Evolutionary conservation across 2,329 filamentous ascomycete species (phyloP), one percentile per base, ranked within the genome.

Genomic region (Neofusicoccum laricinum): DNA sequence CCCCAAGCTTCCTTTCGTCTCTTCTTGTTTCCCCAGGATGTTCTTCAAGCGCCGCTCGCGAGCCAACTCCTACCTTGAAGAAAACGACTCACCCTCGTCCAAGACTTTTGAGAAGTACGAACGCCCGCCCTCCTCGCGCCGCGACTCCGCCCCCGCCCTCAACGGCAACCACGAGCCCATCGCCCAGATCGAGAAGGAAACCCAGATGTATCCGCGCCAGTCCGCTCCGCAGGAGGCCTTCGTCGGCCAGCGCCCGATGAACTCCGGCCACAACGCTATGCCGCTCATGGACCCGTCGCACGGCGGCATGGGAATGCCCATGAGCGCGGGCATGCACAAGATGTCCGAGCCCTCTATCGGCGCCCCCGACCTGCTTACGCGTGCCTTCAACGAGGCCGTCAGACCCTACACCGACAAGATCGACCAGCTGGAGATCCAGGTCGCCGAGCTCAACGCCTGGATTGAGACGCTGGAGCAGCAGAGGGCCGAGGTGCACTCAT

Each of bases 351-450:
- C 80, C 19, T 78, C 81, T 69, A 34, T 59, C 7, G 58, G 58
- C 46, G 58, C 45, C 12, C 82, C 82, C 12, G 82, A 85, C 69
- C 77, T 84, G 50, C 74, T 85, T 25, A 77, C 80, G 30, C 78
- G 79, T 62, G 82, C 82, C 62, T 85, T 84, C 79, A 83, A 84
- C 69, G 80, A 82, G 71, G 81, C 82, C 14, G 74, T 84, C 40
- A 74, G 79, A 50, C 82, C 82, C 10, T 82, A 84, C 71, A 78
- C 76, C n/a, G 82, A 83, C 61, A 81, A 82, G 74, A 82, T 84
- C 61, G 81, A 84, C 68, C 76, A 78, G 64, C 73, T 84, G 66
- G 81, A 84, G 74, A 76, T 71, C 65, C 80, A 84, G 75, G 75
- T 84, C 55, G 79, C 80, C 61, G 82, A 84, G 69, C 71, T 83